Evolutionary conservation across 2,329 filamentous ascomycete genomes (phyloP), one percentile per base, ranked within the genome.

Genomic region (Curvularia sp.): DNA sequence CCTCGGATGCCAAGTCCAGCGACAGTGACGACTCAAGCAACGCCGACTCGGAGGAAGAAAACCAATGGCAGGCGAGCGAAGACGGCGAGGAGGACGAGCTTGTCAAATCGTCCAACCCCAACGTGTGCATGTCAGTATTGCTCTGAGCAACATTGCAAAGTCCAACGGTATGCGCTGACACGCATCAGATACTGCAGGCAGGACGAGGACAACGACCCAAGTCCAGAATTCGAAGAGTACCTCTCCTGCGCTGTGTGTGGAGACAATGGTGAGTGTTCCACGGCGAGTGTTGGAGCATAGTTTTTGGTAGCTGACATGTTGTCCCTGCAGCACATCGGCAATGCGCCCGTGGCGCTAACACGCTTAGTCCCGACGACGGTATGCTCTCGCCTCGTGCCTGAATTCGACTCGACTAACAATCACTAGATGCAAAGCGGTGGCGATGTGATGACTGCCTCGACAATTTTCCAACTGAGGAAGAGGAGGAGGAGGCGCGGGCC

Each of bases 141-240:
- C 49, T 25, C 18, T n/a, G 18, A 34, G 42, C 45, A 55, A 23
- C 39, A 42, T 54, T 27, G n/a, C 15, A 19, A 49, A 32, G 15
- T 9, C 21, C 43, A 43, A 12, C 45, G 19, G 18, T 28, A n/a
- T 23, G 27, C 25, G 48, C 63, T 74, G 42, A 72, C 55, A 19
- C 27, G 4, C 10, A 63, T 34, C 79, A 90, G 92, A 64, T 96
- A 94, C 71, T 97, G 93, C 79, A 87, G 88, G 55, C 84, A 92
- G 74, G 88, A 91, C 64, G 92, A 96, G 78, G 90, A 95, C 53
- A 84, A 94, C 63, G 92, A 94, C 68, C 91, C 91, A 1, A 88
- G 86, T 63, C 90, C 91, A 65, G 91, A 93, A 64, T 95, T 89
- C 69, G 92, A 95, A 76, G 83, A 89, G 57, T 92, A 89, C 74